Percentiles rank a stretch among this genome's conserved stretches.
phyloP scores from a whole-genome alignment of 768 basidiomycete species.

The Termitomyces sp. region DNA sequence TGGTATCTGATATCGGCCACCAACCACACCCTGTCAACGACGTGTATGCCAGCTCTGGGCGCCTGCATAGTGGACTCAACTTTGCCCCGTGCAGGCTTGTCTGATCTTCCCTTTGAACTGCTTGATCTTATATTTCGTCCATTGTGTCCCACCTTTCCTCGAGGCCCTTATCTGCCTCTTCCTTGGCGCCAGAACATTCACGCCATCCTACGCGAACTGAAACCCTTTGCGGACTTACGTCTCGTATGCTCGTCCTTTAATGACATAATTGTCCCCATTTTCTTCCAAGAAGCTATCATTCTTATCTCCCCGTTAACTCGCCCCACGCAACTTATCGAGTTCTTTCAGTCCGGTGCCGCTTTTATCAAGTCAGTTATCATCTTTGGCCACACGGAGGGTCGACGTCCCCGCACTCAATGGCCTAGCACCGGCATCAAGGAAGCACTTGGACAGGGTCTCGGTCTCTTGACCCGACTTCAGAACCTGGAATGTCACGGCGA shows the following conservation, averaged over 20 bases:
- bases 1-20: not conserved
- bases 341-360: slow-evolving; percentile 3
- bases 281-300: slow-evolving; percentile 2
- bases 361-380: slow-evolving; percentile 3
- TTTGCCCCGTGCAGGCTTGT: not conserved
- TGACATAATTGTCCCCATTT: slow-evolving; percentile 1
- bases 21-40: not conserved
- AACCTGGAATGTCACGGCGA: slow-evolving; percentile 8
- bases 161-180: slow-evolving; percentile 6
- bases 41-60: not conserved
- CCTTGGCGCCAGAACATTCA: slow-evolving; percentile 3
- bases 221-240: slow-evolving; percentile 4
- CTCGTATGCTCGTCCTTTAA: slow-evolving; percentile 5
- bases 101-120: slow-evolving; percentile 3
- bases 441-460: slow-evolving; percentile 6
- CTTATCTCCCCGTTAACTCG: slow-evolving; percentile 3
- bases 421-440: slow-evolving; percentile 2
- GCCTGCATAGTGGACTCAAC: not conserved
- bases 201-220: slow-evolving; percentile 1
- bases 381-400: slow-evolving; percentile 3
- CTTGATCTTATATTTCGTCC: slow-evolving; percentile 4
- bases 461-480: slow-evolving; percentile 4
- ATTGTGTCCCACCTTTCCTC: not conserved
- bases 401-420: slow-evolving; percentile 3
- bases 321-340: slow-evolving; percentile 1